Evolutionary conservation across 768 basidiomycete species (phyloP).

Genomic region (Rhodotorula kratochvilovae): DNA sequence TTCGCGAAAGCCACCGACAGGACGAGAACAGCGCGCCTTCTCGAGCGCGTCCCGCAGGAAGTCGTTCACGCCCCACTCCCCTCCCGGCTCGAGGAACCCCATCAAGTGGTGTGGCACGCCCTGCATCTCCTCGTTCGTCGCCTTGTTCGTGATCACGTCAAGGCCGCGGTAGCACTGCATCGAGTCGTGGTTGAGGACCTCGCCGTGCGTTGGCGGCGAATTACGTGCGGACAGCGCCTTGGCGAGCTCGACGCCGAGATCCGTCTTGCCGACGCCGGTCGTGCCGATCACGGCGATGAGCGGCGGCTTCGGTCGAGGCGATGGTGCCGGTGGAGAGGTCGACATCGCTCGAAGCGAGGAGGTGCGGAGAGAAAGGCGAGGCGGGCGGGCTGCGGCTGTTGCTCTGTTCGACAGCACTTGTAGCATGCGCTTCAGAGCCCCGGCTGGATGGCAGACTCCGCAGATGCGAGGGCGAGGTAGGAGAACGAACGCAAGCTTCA

Average conservation of each 20-base stretch:
- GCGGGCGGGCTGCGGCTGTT: background rate
- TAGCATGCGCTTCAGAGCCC: background rate
- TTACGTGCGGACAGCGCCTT: conserved; percentile 46
- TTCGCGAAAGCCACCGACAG: fast-evolving
- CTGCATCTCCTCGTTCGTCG: conserved; percentile 66
- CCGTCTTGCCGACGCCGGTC: conserved; percentile 91
- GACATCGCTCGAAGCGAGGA: background rate
- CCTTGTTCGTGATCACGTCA: conserved; percentile 91
- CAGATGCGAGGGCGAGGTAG: no score
- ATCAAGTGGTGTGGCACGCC: conserved; percentile 86
- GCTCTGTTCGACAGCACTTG: background rate
- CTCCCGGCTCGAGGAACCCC: conserved; percentile 77
- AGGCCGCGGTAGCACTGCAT: conserved; percentile 95
- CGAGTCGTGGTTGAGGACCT: conserved; percentile 89
- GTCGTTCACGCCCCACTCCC: conserved; percentile 78
- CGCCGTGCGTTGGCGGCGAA: conserved; percentile 37
- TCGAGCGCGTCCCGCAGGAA: conserved; percentile 79
- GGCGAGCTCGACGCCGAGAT: conserved; percentile 82
- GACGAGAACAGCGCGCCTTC: conserved; percentile 59
- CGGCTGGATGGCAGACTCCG: no score
- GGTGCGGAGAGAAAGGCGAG: background rate
- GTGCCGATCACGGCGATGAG: conserved; percentile 85
- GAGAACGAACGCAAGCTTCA: background rate
- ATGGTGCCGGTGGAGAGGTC: no score
- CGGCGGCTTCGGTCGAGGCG: background rate